Evolutionary conservation across 129 eudicot species (phyloP), one percentile per base, ranked within the genome.

Genomic region (Calendula officinalis): DNA sequence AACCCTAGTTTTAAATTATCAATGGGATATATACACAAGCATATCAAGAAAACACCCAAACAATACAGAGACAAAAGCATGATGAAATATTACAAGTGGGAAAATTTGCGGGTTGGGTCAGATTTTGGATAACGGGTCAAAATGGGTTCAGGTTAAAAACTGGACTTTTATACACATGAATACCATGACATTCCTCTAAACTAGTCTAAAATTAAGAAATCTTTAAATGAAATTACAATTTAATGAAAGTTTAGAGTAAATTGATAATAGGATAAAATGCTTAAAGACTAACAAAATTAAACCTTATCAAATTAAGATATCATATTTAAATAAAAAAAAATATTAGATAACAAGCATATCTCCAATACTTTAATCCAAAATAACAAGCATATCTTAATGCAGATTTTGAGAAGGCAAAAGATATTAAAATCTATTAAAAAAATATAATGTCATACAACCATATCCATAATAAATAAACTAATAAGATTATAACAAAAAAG

Each of bases 401-500:
- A 46, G 22, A 64, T 59, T 30, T 47, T 55, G 51, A 73, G 50
- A 46, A 64, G 14, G 63, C 36, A 55, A 38, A 44, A 40, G 51
- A 73, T 52, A 56, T 56, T 48, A 47, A 56, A 40, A 61, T 58
- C 37, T 17, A 30, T 65, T 44, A 22, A 47, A 47, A 45, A 16
- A 30, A 46, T 47, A 48, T 30, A 32, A 74, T 11, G 67, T 22
- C 52, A 56, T 50, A 66, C 74, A 2, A 44, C 49, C 58, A 57
- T 30, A 56, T 38, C 59, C 60, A 56, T 39, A 73, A 56, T 66
- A 73, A 56, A 57, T 34, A 73, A 56, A 57, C 42, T 74, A 74
- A 59, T 48, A 47, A 38, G 67, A 64, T 55, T 27, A 47, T 47
- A 57, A 56, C 62, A 74, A 65, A 48, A 73, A 65, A 66, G 78